These are phyloP conservation scores for Chrysopogon serrulatus DNA, from an alignment of 176 grass and related monocot genomes.

Conservation along the genomic window DNA sequence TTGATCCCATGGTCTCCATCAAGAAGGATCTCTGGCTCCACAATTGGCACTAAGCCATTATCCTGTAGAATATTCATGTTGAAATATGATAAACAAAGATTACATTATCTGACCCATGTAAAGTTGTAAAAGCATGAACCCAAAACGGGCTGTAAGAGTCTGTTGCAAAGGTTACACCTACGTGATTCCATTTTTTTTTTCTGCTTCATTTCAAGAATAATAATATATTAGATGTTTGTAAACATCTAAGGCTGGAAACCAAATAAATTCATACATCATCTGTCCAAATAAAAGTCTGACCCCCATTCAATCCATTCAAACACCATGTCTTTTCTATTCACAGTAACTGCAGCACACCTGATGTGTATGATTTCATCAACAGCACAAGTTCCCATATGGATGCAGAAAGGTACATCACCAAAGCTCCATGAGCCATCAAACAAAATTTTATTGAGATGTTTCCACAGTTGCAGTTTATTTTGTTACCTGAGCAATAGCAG, in stretches of 20 bases:
- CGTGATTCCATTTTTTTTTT: neutral
- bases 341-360: neutral
- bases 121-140: neutral
- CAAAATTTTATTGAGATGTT: neutral
- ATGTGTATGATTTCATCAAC: neutral
- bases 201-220: neutral
- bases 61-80: slow-evolving; percentile 40
- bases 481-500: slow-evolving; percentile 86
- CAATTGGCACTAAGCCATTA: slow-evolving; percentile 92
- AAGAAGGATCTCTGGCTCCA: slow-evolving; percentile 97
- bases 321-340: neutral
- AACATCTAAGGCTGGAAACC: neutral
- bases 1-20: slow-evolving; percentile 88
- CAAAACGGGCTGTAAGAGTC: neutral
- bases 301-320: neutral
- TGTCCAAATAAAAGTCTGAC: neutral
- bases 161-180: neutral
- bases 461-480: neutral
- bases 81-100: neutral
- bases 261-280: neutral
- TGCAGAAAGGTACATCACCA: neutral
- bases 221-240: neutral
- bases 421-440: neutral
- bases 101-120: neutral
- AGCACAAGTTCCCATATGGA: neutral